Percentiles rank a stretch among this genome's conserved stretches.
These are phyloP conservation scores for Leccinum truebloodii DNA, from an alignment of 768 basidiomycete species.

Conservation along the genomic window DNA sequence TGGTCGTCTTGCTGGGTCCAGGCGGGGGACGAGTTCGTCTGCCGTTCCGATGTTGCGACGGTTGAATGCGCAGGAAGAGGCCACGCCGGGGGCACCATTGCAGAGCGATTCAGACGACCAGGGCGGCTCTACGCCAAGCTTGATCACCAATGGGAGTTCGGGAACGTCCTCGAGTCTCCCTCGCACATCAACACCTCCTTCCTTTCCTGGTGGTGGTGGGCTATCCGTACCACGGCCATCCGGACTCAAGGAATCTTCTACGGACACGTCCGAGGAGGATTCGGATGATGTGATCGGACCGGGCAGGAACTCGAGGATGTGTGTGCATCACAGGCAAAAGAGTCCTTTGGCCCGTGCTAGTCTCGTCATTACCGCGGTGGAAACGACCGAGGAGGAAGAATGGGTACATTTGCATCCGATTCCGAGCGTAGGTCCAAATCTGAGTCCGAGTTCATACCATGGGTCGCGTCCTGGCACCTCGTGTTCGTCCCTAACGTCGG, in stretches of 20 bases:
- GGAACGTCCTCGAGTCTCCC: conserved; percentile 18
- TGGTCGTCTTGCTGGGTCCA: neutral
- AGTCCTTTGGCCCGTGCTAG: conserved; percentile 9
- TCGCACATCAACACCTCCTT: conserved; percentile 6
- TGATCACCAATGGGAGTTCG: conserved; percentile 22
- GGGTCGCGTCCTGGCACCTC: conserved; percentile 22
- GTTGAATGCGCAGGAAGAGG: conserved; percentile 16
- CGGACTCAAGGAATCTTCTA: conserved; percentile 21
- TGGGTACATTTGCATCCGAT: neutral
- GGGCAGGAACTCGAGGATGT: neutral
- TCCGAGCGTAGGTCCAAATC: conserved; percentile 1
- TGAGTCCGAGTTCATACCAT: neutral
- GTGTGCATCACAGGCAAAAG: conserved; percentile 6
- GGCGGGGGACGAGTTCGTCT: conserved; percentile 3
- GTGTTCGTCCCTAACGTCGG: conserved; percentile 22
- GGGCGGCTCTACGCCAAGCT: conserved; percentile 24
- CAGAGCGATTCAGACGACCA: conserved; percentile 2
- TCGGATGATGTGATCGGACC: neutral
- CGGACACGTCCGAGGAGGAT: conserved; percentile 24
- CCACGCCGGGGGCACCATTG: neutral
- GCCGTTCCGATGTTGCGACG: conserved; percentile 22
- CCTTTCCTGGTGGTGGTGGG: conserved; percentile 10
- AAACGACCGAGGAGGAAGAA: conserved; percentile 13
- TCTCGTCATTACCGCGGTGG: neutral
- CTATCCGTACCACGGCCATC: conserved; percentile 20